Conservation (phyloP, 371 early-diverging fungal genomes). For the Rhizopus stolonifer region DNA sequence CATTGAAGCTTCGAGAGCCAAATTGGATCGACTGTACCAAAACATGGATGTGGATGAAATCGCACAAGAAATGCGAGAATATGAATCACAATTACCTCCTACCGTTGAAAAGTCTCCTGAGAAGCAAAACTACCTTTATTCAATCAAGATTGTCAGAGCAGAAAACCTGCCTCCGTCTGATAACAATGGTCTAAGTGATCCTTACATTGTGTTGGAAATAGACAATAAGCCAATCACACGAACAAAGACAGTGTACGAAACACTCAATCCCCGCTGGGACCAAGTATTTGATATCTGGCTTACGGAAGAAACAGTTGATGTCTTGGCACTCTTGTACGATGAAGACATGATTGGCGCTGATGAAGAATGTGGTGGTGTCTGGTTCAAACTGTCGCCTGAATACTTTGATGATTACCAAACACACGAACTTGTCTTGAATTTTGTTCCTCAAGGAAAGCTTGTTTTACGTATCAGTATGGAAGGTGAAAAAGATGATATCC, state of each 20-base stretch:
- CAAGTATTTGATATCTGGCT: constrained; percentile 83
- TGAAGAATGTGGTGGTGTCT: constrained; percentile 77
- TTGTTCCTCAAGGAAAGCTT: constrained; percentile 84
- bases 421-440: constrained; percentile 80
- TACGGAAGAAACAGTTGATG: constrained; percentile 52
- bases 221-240: constrained; percentile 54
- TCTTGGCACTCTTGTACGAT: constrained; percentile 74
- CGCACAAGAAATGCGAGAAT: constrained; percentile 50
- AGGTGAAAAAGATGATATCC: constrained; percentile 89
- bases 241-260: constrained; percentile 68
- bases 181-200: constrained; percentile 64
- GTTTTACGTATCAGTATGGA: constrained; percentile 84
- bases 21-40: constrained; percentile 62
- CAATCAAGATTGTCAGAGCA: constrained; percentile 61
- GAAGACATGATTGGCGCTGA: constrained; percentile 79
- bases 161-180: constrained; percentile 57
- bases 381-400: constrained; percentile 61
- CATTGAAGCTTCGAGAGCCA: constrained; percentile 63
- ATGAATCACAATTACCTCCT: constrained; percentile 21
- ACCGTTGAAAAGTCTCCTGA: constrained; percentile 16
- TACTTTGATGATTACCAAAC: constrained; percentile 70
- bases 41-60: constrained; percentile 69
- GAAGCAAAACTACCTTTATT: constrained; percentile 44
- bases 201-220: constrained; percentile 72
- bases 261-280: constrained; percentile 90